Evolutionary conservation across 2,329 filamentous ascomycete species (phyloP), one percentile per base, ranked within the genome.

Genomic region (Ophiostoma sp.): DNA sequence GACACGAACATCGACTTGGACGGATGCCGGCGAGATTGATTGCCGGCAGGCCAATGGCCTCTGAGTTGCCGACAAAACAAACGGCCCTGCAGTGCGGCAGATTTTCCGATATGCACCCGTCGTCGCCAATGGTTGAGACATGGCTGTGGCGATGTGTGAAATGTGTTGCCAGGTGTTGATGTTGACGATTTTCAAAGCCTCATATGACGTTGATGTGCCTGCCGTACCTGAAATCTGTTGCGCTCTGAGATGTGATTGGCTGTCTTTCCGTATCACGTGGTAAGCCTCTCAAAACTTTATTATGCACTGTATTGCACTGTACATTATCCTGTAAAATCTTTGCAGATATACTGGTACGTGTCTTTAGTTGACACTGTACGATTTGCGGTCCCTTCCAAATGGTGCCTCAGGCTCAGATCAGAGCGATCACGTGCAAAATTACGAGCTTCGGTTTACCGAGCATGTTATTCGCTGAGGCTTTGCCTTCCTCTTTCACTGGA

Each of bases 341-440:
- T 39, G 36, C 36, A 5, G 9, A 39, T 39, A 39, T 5, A 5
- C 5, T 39, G 36, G 36, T 39, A 9, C 5, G 5, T 39, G 36
- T 39, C 4, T 39, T 3, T 4, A 55, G 3, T 22, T 28, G 8
- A 19, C 36, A 64, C 36, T 42, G 36, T 66, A 39, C 11, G 61
- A 3, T 15, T 5, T 17, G n/a, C 25, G 17, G 55, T 28, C 15
- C 36, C 19, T 8, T 15, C 36, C 5, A 7, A 17, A 5, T 70
- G 36, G n/a, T 74, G 73, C 75, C 74, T 75, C 31, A 75, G 71
- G 73, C 69, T 31, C 8, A 31, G n/a, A n/a, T n/a, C 3, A 15
- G 11, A 25, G 11, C 45, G 28, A 69, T 69, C 66, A 69, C 66
- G 66, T 69, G 66, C 42, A 22, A 69, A 33, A 28, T 71, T 69